These are phyloP conservation scores for Blastomyces silverae DNA, from an alignment of 2,329 filamentous ascomycete species.

Conservation along the genomic window DNA sequence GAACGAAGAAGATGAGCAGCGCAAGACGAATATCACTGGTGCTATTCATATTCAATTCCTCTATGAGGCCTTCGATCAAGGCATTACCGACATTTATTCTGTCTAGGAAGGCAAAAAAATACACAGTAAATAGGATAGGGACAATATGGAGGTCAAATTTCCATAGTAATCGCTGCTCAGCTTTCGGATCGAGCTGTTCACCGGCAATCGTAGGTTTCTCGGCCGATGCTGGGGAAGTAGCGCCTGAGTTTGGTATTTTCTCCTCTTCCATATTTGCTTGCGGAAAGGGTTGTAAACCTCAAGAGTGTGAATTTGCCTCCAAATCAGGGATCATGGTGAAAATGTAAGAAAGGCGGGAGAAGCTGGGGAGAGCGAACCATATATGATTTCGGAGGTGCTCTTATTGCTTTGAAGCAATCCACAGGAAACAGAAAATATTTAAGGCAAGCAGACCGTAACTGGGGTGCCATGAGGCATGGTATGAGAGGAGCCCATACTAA, in stretches of 20 bases:
- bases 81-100: slow-evolving; percentile 46
- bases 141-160: slow-evolving; percentile 47
- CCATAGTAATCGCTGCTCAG: slow-evolving; percentile 38
- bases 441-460: neutral
- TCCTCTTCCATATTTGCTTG: neutral
- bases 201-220: slow-evolving; percentile 10
- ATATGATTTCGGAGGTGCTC: neutral
- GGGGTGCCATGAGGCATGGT: neutral
- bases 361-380: neutral
- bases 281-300: neutral
- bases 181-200: slow-evolving; percentile 19
- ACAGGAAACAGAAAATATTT: neutral
- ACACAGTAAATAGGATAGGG: slow-evolving; percentile 44
- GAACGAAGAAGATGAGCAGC: slow-evolving; percentile 43
- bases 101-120: slow-evolving; percentile 43
- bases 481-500: neutral
- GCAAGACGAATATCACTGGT: slow-evolving; percentile 41
- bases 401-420: neutral
- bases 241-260: neutral
- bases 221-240: too few relatives aligned
- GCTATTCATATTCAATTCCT: slow-evolving; percentile 40
- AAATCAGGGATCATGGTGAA: neutral
- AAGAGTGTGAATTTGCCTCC: neutral
- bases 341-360: neutral
- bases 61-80: slow-evolving; percentile 40